Evolutionary conservation across 2,329 filamentous ascomycete genomes (phyloP), one percentile per base, ranked within the genome.

Genomic region (Teratosphaeria pseudoeucalypti): DNA sequence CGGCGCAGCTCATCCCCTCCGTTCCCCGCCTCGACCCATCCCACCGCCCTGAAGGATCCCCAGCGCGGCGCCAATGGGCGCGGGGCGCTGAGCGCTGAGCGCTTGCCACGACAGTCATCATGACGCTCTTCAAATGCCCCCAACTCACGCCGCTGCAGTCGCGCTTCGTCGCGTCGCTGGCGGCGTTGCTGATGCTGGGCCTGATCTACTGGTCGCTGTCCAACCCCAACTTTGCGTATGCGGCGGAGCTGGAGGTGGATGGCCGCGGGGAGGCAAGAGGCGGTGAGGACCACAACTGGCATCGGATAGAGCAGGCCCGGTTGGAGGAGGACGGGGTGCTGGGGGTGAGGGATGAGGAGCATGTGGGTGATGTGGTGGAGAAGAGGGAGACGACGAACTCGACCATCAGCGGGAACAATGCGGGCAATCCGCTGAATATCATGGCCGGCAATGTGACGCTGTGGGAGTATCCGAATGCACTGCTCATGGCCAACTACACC

Each of bases 71-170:
- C 43, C 55, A 27, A 29, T 34, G 52, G 39, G 58, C 58, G 58
- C 55, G 5, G 49, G 49, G 56, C 56, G 56, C 27, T 32, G 23
- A 23, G 23, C 23, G 58, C 55, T 12, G 49, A 55, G 56, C 56
- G 56, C 27, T 32, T 49, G 23, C 43, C 49, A 49, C 54, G 47
- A 34, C 60, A 37, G 23, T 23, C 23, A 29, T 34, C 54, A 27
- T 19, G 34, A 70, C 70, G 68, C 63, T 68, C 27, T 68, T 64
- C 63, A 75, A 74, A 69, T 75, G 75, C 67, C 74, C 73, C 34
- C 76, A 85, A 74, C 80, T 86, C 73, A 85, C 82, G 72, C 84
- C 82, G 68, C 77, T 89, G 66, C 88, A 89, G 77, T 87, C 85
- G 75, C 86, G 87, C 71, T 82, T 90, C 69, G 82, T 82, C 70